A percentile compares a stretch with the other conserved stretches of the same genome.
phyloP scores from a whole-genome alignment of 2,329 filamentous ascomycete genomes.

The Cryphonectria nitschkei region DNA sequence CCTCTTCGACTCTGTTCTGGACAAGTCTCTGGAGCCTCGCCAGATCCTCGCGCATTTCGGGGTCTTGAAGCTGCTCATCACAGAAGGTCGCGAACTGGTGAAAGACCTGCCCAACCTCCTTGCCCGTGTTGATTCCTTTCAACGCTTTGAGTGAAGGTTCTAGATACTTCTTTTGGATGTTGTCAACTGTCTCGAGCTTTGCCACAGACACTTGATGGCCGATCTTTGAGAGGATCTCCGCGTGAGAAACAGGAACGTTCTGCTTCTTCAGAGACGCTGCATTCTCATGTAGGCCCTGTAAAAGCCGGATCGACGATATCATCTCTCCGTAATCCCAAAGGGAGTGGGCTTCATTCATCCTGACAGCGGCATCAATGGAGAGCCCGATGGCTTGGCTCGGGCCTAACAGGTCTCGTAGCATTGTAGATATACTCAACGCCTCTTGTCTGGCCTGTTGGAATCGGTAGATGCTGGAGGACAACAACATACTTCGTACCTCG shows the following conservation, averaged over 20 bases:
- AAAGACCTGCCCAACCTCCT: slow-evolving; percentile 84
- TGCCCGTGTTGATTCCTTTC: slow-evolving; percentile 66
- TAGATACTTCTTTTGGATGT: slow-evolving; percentile 85
- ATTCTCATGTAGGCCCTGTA: slow-evolving; percentile 69
- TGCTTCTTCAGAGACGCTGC: slow-evolving; percentile 67
- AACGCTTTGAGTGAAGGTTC: slow-evolving; percentile 83
- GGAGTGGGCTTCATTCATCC: slow-evolving; percentile 83
- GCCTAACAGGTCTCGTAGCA: slow-evolving; percentile 75
- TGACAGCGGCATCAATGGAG: slow-evolving; percentile 74
- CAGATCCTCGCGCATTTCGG: slow-evolving; percentile 83
- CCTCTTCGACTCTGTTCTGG: slow-evolving; percentile 80
- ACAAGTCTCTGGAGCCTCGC: slow-evolving; percentile 78
- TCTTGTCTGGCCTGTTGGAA: slow-evolving; percentile 84
- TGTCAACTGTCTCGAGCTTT: slow-evolving; percentile 85
- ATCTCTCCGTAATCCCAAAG: slow-evolving; percentile 95
- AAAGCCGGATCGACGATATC: slow-evolving; percentile 84
- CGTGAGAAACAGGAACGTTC: slow-evolving; percentile 70
- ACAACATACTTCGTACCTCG: slow-evolving; percentile 76
- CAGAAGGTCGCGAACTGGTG: slow-evolving; percentile 96
- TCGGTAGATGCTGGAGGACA: slow-evolving; percentile 75
- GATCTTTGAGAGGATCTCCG: slow-evolving; percentile 83
- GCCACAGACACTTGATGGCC: slow-evolving; percentile 89
- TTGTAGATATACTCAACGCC: slow-evolving; percentile 82
- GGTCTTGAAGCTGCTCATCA: slow-evolving; percentile 88
- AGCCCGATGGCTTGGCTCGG: slow-evolving; percentile 73